phyloP scores from a whole-genome alignment of 2,329 filamentous ascomycete species.

The Sporothrix curviconia region DNA sequence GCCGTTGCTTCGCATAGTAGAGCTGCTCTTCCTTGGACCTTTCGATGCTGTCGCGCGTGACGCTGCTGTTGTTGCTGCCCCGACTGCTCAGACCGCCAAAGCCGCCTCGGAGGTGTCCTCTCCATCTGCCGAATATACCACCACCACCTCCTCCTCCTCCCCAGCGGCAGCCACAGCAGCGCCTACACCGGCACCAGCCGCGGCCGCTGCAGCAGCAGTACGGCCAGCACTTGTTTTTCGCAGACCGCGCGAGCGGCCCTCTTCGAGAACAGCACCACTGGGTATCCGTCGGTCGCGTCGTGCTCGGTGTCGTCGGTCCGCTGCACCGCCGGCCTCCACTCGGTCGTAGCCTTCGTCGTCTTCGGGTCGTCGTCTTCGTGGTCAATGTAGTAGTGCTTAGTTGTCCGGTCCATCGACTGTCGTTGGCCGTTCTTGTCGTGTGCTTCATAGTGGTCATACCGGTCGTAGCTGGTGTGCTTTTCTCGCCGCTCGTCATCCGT shows the following conservation, averaged over 20 bases:
- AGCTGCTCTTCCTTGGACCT: conserved; percentile 46
- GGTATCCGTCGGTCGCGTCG: conserved; percentile 50
- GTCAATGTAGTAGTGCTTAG: conserved; percentile 3
- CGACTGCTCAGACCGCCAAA: conserved; percentile 38
- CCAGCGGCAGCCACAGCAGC: neutral
- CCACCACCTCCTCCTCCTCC: neutral
- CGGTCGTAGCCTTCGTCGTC: conserved; percentile 15
- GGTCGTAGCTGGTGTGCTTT: conserved; percentile 5
- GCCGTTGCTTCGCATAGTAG: conserved; percentile 29
- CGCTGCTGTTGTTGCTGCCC: conserved; percentile 43
- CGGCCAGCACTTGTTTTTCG: neutral
- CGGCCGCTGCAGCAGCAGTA: neutral
- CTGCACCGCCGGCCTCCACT: conserved; percentile 10
- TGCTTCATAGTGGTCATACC: neutral
- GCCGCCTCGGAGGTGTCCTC: conserved; percentile 32
- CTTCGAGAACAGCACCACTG: conserved; percentile 63
- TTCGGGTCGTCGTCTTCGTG: neutral
- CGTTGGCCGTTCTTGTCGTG: neutral
- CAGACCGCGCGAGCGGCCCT: conserved; percentile 41
- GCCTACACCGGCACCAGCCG: neutral
- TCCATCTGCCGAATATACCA: neutral
- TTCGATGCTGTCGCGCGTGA: conserved; percentile 34
- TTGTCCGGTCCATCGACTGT: neutral
- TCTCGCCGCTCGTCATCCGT: conserved; percentile 10
- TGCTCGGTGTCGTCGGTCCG: conserved; percentile 13